phyloP scores from a whole-genome alignment of 2,329 filamentous ascomycete species.

The Fusarium brachygibbosum region DNA sequence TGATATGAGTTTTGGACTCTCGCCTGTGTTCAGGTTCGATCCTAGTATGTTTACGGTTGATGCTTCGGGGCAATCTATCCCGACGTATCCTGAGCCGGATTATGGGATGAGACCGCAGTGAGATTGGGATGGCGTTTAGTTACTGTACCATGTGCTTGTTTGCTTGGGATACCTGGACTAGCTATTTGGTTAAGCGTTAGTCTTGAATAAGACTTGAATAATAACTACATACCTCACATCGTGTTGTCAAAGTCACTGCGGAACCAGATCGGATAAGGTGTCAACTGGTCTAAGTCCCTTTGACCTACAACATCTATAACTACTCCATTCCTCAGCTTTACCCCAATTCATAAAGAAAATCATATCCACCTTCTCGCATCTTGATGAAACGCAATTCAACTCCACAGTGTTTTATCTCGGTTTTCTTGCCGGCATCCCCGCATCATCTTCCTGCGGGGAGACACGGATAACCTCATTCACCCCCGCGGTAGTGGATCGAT shows the following conservation, averaged over 20 bases:
- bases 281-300: neutral
- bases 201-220: neutral
- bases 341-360: neutral
- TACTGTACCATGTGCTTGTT: neutral
- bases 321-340: neutral
- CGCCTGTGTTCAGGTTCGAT: constrained; percentile 49
- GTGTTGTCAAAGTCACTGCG: neutral
- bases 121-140: constrained; percentile 1
- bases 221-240: neutral
- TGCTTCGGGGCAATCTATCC: constrained; percentile 43
- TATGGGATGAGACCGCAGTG: constrained; percentile 41
- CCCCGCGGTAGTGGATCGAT: constrained; percentile 37
- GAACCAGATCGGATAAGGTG: constrained; percentile 6
- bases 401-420: constrained; percentile 22
- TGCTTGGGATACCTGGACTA: constrained; percentile 15
- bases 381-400: neutral
- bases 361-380: neutral
- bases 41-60: constrained; percentile 47
- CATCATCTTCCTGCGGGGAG: constrained; percentile 37
- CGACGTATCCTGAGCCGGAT: constrained; percentile 44
- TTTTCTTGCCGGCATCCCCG: constrained; percentile 41
- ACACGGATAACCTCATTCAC: constrained; percentile 26
- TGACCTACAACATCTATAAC: neutral
- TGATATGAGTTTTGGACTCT: constrained; percentile 50
- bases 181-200: neutral